Evolutionary conservation across 768 basidiomycete species (phyloP), one percentile per base, ranked within the genome.

Genomic region (Tulasnella sp.): DNA sequence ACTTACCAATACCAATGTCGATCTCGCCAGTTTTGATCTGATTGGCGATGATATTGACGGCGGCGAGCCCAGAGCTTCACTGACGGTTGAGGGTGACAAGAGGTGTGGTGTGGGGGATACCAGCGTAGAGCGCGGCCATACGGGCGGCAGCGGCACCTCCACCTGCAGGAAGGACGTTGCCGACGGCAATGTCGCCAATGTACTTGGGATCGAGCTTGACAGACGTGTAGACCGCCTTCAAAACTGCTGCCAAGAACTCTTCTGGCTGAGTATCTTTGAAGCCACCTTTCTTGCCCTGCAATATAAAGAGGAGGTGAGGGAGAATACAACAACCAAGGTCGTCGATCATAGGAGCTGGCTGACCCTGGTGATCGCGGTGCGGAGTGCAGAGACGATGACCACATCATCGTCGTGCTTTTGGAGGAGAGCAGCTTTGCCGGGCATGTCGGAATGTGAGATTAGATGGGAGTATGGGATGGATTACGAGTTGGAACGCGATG

Each of bases 281-380:
- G 12, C 85, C 87, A 56, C 92, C 92, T 67, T 91, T 92, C 68
- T 77, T 82, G 24, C 80, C 81, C 87, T 89, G 63, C 19, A 64
- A 49, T 10, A 31, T 49, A 15, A 59, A 61, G 49, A 45, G 49
- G 46, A 41, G 34, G 49, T 44, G 30, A 30, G 31, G 22, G 19
- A 11, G 19, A 9, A 38, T 21, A 22, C 4, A 55, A 21, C 24
- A 22, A 64, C 51, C 27, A 29, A 30, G 51, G 61, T 34, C 29
- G n/a, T 59, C 41, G 27, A 44, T 49, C 19, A 17, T 25, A 10
- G 25, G 41, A 5, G 11, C 11, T 24, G 8, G 67, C 76, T 55
- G 31, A 88, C 91, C 79, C 92, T 94, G 29, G 93, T 96, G 61
- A 94, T 78, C 24, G 96, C 89, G 46, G 92, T 91, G 63, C 96